Evolutionary conservation across 2,329 filamentous ascomycete species (phyloP).

Genomic region (Pseudomassariella vexata): DNA sequence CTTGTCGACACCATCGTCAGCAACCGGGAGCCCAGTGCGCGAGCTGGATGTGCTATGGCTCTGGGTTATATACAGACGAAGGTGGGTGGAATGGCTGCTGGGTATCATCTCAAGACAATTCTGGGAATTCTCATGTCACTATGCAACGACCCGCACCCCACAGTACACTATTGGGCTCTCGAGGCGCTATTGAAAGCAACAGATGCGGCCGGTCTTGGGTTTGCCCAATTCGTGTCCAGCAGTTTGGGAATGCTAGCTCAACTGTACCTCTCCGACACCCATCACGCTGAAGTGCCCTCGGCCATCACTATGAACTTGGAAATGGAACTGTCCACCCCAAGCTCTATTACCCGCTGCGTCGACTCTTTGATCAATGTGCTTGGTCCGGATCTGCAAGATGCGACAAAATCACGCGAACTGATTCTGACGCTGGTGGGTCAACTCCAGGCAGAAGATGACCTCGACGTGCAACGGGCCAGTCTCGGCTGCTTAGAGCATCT

Average conservation of each 20-base stretch:
- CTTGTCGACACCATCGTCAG: conserved; percentile 90
- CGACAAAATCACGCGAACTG: conserved; percentile 84
- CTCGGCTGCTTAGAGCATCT: conserved; percentile 84
- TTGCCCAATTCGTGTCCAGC: conserved; percentile 83
- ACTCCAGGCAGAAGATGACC: conserved; percentile 70
- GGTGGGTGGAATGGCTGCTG: conserved; percentile 95
- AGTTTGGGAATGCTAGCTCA: conserved; percentile 92
- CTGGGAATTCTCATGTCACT: conserved; percentile 97
- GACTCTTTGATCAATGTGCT: conserved; percentile 97
- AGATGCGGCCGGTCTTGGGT: conserved; percentile 87
- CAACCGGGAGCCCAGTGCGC: conserved; percentile 86
- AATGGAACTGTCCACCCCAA: conserved; percentile 73
- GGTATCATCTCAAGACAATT: conserved; percentile 93
- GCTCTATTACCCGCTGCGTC: conserved; percentile 79
- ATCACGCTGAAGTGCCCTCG: conserved; percentile 77
- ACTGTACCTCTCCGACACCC: conserved; percentile 84
- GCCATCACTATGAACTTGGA: conserved; percentile 86
- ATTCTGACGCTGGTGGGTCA: conserved; percentile 81
- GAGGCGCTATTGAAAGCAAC: conserved; percentile 82
- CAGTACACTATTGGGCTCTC: conserved; percentile 94
- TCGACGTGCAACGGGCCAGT: conserved; percentile 67
- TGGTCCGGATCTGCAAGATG: conserved; percentile 89
- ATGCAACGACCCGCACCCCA: conserved; percentile 89
- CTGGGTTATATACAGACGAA: conserved; percentile 91
- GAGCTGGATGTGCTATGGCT: conserved; percentile 91